phyloP scores from a whole-genome alignment of 805 yeast genomes.

The Sungouiella thailandica region DNA sequence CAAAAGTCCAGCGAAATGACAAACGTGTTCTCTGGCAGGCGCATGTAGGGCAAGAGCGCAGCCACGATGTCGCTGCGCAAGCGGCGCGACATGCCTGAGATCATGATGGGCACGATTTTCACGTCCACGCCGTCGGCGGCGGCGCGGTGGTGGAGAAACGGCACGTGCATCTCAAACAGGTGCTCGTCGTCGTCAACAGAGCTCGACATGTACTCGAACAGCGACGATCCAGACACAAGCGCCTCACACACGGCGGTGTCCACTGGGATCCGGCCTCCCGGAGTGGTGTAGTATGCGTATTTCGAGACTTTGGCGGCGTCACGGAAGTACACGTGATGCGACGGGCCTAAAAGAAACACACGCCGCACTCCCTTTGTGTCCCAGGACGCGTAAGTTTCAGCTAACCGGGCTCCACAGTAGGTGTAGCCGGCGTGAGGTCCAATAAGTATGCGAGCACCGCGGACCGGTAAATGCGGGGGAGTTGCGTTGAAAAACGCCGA shows the following conservation, averaged over 20 bases:
- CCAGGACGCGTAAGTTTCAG: conserved; percentile 69
- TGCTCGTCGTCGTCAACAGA: conserved; percentile 81
- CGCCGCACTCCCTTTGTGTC: conserved; percentile 54
- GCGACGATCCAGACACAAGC: conserved; percentile 25
- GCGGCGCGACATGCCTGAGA: conserved; percentile 53
- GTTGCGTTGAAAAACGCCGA: conserved; percentile 40
- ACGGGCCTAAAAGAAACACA: conserved; percentile 84
- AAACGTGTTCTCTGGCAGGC: conserved; percentile 57
- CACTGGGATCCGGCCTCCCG: conserved; percentile 70
- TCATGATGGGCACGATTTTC: conserved; percentile 71
- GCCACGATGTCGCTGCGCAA: conserved; percentile 44
- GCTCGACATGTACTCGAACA: conserved; percentile 52
- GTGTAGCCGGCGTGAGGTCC: conserved; percentile 84
- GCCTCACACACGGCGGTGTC: conserved; percentile 45
- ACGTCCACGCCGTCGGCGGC: conserved; percentile 29
- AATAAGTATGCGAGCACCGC: conserved; percentile 36
- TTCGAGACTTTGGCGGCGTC: conserved; percentile 51
- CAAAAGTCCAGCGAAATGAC: conserved; percentile 89
- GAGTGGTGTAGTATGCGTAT: conserved; percentile 65
- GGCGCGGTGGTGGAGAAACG: conserved; percentile 55
- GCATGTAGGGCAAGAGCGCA: conserved; percentile 48
- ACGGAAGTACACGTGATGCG: conserved; percentile 80
- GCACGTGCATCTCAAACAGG: conserved; percentile 91
- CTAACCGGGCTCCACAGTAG: conserved; percentile 74
- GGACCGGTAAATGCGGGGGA: conserved; percentile 21